Percentiles rank a stretch among this genome's conserved stretches.
These are phyloP conservation scores for Oryza meyeriana DNA, from an alignment of 176 grass and related monocot genomes.

Conservation along the genomic window DNA sequence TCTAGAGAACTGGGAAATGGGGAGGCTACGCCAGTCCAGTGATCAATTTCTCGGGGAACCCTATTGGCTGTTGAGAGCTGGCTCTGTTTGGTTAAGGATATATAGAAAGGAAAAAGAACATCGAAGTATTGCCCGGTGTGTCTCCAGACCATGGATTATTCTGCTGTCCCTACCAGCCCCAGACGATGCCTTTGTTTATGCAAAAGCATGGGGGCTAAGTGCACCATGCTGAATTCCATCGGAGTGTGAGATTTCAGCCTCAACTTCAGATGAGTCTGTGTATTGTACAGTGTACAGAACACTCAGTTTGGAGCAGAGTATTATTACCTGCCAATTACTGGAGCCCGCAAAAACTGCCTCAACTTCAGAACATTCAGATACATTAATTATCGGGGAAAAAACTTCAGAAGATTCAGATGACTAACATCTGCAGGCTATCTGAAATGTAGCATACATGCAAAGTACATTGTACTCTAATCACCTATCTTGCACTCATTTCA, in stretches of 20 bases:
- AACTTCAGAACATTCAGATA: background rate
- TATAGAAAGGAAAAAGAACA: slow-evolving; percentile 4
- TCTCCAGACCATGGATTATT: slow-evolving; percentile 41
- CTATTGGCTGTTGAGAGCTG: slow-evolving; percentile 38
- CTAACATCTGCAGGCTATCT: background rate
- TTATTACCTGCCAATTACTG: background rate
- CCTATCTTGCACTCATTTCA: background rate
- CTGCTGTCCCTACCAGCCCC: slow-evolving; percentile 7
- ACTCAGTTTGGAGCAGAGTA: background rate
- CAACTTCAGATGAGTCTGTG: background rate
- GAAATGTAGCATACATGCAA: background rate
- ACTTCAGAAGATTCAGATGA: background rate
- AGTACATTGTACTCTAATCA: slow-evolving; percentile 1
- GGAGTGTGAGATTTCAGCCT: background rate
- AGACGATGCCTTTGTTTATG: slow-evolving; percentile 28
- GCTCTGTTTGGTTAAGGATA: slow-evolving; percentile 14
- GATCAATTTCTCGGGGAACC: slow-evolving; percentile 5
- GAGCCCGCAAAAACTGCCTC: background rate
- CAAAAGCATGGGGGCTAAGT: background rate
- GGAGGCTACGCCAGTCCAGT: background rate
- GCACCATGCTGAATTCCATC: slow-evolving; percentile 13
- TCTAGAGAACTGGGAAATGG: background rate
- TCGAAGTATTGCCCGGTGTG: slow-evolving; percentile 30
- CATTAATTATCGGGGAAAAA: background rate
- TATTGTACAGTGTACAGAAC: background rate